Evolutionary conservation across 345 rosid genomes (phyloP), one percentile per base, ranked within the genome.

Genomic region (Erodium maritimum): DNA sequence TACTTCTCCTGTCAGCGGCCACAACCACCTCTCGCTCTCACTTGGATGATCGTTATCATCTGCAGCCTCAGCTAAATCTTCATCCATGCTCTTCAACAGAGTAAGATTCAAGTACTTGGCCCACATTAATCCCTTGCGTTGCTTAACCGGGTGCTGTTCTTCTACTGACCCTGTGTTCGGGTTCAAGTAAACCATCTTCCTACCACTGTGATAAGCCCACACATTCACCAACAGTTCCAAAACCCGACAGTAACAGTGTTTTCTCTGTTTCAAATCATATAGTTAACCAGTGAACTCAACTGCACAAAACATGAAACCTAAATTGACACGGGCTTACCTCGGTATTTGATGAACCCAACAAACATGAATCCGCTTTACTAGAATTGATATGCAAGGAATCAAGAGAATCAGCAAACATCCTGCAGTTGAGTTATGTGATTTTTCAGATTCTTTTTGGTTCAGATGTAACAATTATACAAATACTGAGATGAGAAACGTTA

Each of bases 31-130:
- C 65, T 83, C 77, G 55, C 52, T 72, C 65, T 83, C 77, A 56
- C 85, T 75, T 19, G 89, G 94, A 69, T 76, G 63, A 70, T 87
- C 90, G 2, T 70, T 80, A 62, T 93, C 99, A 55, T 93, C 96
- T n/a, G 96, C 91, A 58, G 99, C 94, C 84, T 93, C 99, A 7
- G 97, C 99, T 17, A 93, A 78, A 69, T 93, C 99, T 75, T 93
- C 99, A 58, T 93, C 99, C 94, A 93, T 93, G 58, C 79, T 82
- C 80, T 93, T 93, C 55, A 93, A 71, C 58, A 93, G 67, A 29
- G 85, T 78, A 56, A 77, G 68, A 63, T 86, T 77, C 53, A 93
- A 89, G 75, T 88, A 93, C 61, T 82, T 93, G 0, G 71, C 82
- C 96, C 99, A 89, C 67, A 82, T 80, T 13, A 69, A 71, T 52